Base-by-base conservation (phyloP, 1,284 basidiomycete genomes). In the Volvariella volvacea region DNA sequence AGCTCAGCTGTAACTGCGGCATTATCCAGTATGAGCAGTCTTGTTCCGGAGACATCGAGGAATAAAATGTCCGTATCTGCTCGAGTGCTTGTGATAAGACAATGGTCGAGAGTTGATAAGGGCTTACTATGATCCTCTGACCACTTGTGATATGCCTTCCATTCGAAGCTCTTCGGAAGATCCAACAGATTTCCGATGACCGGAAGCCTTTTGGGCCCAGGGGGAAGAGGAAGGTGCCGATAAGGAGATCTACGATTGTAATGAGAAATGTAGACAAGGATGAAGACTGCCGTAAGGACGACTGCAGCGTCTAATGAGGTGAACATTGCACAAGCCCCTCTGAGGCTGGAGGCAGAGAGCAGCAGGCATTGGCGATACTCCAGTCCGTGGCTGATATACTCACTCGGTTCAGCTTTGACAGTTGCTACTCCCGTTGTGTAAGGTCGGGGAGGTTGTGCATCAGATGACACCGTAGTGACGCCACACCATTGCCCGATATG, bases 1-100 rank as follows among this genome's bases (percentile, higher is more conserved):
- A n/a, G n/a, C n/a, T n/a, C 71, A 0, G 51, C 53, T 0, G 60
- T 61, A 1, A 60, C 60, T 37, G 66, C 57, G 1, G 53, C 30
- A 3, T 65, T 63, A 43, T 68, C 65, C 15, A 74, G 51, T 6
- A 73, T 54, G 38, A 73, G 48, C 25, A 72, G 55, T 1, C 59
- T 58, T 3, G 53, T 63, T 1, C 67, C 67, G 1, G 60, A 53
- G 4, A 63, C 52, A 22, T 63, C 51, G 19, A 71, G 43, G 45
- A 67, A 60, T 6, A 67, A 51, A 9, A 71, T 64, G 44, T 70
- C 67, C 4, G 60, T 62, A 16, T 58, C 66, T 66, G 20, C 15
- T 22, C 19, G 19, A 22, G 20, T 41, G 21, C 17, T 28, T 14
- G 16, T 12, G 16, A 12, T 10, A 9, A 3, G 17, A 30, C 28